Evolutionary conservation across 495 filamentous ascomycete species (phyloP).

Genomic region (Bathelium albidoporum): DNA sequence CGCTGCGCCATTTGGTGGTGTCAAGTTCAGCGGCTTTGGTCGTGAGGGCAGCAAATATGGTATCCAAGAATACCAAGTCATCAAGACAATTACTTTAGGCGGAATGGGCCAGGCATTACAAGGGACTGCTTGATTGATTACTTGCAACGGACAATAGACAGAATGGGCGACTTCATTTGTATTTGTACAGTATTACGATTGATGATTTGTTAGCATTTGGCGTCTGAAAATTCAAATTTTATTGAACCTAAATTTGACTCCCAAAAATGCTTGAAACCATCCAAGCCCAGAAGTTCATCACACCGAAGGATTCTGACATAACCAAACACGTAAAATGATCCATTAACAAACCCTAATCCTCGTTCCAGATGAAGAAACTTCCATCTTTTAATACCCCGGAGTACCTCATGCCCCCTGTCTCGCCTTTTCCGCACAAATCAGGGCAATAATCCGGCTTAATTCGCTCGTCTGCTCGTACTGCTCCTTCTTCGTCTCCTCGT

Average conservation of each 20-base stretch:
- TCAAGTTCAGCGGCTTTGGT: conserved; percentile 89
- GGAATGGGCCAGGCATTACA: conserved; percentile 20
- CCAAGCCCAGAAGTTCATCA: no score
- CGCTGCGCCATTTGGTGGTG: conserved; percentile 65
- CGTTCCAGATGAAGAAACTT: background rate
- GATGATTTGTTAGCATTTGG: no score
- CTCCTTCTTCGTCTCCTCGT: conserved; percentile 30
- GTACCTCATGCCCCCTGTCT: conserved; percentile 31
- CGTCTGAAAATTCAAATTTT: no score
- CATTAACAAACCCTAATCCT: background rate
- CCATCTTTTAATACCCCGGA: no score
- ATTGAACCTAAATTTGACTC: background rate
- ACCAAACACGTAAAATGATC: background rate
- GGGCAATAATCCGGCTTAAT: conserved; percentile 31
- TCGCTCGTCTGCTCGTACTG: conserved; percentile 32
- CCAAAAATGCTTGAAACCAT: background rate
- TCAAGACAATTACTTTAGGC: conserved; percentile 53
- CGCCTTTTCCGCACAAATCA: conserved; percentile 37
- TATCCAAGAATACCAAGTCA: conserved; percentile 75
- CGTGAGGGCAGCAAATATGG: conserved; percentile 87
- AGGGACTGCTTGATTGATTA: conserved; percentile 8
- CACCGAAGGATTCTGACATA: no score
- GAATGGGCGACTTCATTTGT: no score
- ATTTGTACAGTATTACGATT: no score
- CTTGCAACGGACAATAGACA: no score